These are phyloP conservation scores for Paraphoma sp. DNA, from an alignment of 2,329 filamentous ascomycete species.

Conservation along the genomic window DNA sequence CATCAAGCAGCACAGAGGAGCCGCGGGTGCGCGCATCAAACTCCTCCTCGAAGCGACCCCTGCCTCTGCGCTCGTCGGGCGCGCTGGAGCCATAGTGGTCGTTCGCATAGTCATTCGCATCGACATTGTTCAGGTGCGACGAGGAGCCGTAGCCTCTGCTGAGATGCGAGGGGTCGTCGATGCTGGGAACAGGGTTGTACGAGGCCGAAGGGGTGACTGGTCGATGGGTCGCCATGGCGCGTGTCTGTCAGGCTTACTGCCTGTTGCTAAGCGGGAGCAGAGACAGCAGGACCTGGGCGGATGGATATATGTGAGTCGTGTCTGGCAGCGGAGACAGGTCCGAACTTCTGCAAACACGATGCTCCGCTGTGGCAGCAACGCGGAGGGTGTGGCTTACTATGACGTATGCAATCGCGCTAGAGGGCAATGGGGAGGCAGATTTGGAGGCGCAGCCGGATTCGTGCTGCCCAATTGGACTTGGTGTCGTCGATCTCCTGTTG, in stretches of 20 bases:
- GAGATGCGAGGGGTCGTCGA: constrained; percentile 45
- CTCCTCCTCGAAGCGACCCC: constrained; percentile 70
- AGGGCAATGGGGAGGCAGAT: constrained; percentile 1
- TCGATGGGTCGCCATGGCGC: constrained; percentile 34
- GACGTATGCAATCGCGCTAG: constrained; percentile 24
- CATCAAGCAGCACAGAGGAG: constrained; percentile 67
- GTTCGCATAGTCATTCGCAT: constrained; percentile 48
- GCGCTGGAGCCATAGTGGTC: constrained; percentile 34
- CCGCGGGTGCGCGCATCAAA: constrained; percentile 74
- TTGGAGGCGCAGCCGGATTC: constrained; percentile 25
- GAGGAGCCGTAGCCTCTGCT: constrained; percentile 42
- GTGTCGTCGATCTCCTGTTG: constrained; percentile 21
- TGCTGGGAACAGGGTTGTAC: constrained; percentile 48
- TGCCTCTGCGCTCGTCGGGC: constrained; percentile 45
- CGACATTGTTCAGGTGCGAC: constrained; percentile 29
- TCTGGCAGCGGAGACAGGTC: constrained; percentile 5
- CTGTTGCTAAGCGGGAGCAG: constrained; percentile 6
- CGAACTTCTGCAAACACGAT: constrained; percentile 10
- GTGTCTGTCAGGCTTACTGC: constrained; percentile 1
- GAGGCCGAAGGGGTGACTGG: constrained; percentile 33
- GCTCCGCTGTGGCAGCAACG: constrained; percentile 9
- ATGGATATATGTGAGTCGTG: constrained; percentile 12
- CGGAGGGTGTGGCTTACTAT: constrained; percentile 22
- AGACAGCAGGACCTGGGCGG: constrained; percentile 8
- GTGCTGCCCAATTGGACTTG: constrained; percentile 14